Base-by-base conservation (phyloP, 164 flowering plant species). In the Cinnamomum chago region DNA sequence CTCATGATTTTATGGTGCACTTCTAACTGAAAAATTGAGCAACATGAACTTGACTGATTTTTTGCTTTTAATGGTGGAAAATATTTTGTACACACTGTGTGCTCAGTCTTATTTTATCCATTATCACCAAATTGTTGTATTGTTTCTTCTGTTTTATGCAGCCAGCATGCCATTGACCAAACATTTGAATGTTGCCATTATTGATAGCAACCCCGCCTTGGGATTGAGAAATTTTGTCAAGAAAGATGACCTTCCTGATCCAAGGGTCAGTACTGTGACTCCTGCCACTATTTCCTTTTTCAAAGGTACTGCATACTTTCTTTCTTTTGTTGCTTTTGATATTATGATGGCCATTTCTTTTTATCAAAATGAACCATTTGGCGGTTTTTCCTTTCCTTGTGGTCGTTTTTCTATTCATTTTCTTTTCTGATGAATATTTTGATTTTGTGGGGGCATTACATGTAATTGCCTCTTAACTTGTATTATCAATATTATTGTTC, bases 251-350 rank as follows among this genome's bases (percentile, higher is more conserved):
- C 85, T 84, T 58, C 99, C 99, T 79, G 97, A 92, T 86, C 89
- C 97, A 66, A 89, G 99, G 81, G 99, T 96, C 86, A 92, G 97
- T 76, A 90, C 97, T 9, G 88, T 96, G 76, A 96, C 99, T 35
- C 97, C 98, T 73, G 88, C 98, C 62, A 87, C 92, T 55, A 94
- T 94, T 72, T 89, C 97, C 77, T 73, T 90, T 75, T 90, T 96
- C 80, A 88, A 89, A 89, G 97, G 99, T 96, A 90, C 33, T 50
- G 25, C 24, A 20, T 20, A 55, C 60, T 55, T 55, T 15, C 60
- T 55, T 55, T 55, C 60, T 20, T 55, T 15, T 55, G 60, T 55
- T 15, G 60, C 5, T 55, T 55, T 20, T 13, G 20, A 55, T 55
- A 55, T 55, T 12, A 1, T 17, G n/a, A 20, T 15, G 20, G n/a